Evolutionary conservation across 495 filamentous ascomycete genomes (phyloP).

Genomic region (Penicillium riverlandense): DNA sequence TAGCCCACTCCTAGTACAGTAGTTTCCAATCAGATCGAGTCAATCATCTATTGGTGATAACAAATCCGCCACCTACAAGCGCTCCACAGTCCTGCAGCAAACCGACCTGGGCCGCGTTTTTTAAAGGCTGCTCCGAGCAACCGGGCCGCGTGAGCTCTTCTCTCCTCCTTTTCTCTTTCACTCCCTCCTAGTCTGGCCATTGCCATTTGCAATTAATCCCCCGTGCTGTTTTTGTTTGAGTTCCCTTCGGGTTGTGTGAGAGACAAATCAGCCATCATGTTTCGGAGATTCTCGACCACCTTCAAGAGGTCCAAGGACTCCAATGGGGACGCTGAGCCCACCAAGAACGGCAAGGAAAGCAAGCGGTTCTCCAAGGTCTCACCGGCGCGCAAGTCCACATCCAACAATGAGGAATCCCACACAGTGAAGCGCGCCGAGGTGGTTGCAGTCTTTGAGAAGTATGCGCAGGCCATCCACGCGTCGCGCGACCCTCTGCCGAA

Average conservation of each 20-base stretch:
- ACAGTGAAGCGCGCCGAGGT: conserved; percentile 33
- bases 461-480: conserved; percentile 58
- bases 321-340: conserved; percentile 31
- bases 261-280: conserved; percentile 26
- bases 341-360: conserved; percentile 24
- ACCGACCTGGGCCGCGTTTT: conserved; percentile 19
- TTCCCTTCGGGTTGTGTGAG: conserved; percentile 7
- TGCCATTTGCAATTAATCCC: conserved; percentile 3
- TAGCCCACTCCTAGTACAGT: neutral
- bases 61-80: conserved; percentile 20
- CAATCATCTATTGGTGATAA: conserved; percentile 28
- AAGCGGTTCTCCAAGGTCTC: conserved; percentile 36
- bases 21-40: conserved; percentile 4
- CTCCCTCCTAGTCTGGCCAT: conserved; percentile 2
- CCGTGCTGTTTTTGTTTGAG: conserved; percentile 2
- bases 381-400: conserved; percentile 21
- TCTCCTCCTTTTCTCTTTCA: conserved; percentile 5
- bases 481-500: conserved; percentile 58
- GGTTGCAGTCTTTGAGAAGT: conserved; percentile 48
- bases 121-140: conserved; percentile 11
- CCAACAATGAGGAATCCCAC: conserved; percentile 26
- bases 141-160: conserved; percentile 1
- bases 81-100: conserved; percentile 23
- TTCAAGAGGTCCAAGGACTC: conserved; percentile 44
- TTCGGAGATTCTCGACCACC: conserved; percentile 45